Evolutionary conservation across 2,329 filamentous ascomycete genomes (phyloP).

Genomic region (Ascochyta pisi): DNA sequence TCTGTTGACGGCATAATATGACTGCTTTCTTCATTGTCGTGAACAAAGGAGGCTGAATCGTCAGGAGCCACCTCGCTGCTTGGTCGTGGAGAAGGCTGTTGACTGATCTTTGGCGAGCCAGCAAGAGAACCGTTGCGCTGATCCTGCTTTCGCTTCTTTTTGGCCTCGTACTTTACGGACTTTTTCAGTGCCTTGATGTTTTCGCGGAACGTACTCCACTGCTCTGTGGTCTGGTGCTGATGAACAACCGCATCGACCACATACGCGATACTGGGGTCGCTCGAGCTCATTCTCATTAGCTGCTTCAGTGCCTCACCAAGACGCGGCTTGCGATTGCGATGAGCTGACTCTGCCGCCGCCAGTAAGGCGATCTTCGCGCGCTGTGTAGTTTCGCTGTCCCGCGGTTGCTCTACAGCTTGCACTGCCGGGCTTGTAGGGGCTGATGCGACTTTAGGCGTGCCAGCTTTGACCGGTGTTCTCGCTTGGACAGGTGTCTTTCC

Average conservation of each 20-base stretch:
- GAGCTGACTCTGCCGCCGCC: slow-evolving; percentile 52
- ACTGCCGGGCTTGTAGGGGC: slow-evolving; percentile 28
- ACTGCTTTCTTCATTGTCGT: slow-evolving; percentile 28
- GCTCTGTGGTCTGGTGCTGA: slow-evolving; percentile 48
- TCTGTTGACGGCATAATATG: slow-evolving; percentile 3
- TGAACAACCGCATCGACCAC: slow-evolving; percentile 54
- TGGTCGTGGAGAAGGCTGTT: slow-evolving; percentile 31
- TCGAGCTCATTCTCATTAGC: slow-evolving; percentile 52
- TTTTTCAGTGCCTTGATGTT: slow-evolving; percentile 55
- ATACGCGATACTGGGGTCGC: slow-evolving; percentile 45
- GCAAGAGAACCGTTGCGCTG: slow-evolving; percentile 23
- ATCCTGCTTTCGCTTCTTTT: slow-evolving; percentile 29
- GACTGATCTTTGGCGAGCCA: slow-evolving; percentile 23
- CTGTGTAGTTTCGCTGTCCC: slow-evolving; percentile 27
- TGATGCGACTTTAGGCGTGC: slow-evolving; percentile 26
- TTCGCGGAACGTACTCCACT: slow-evolving; percentile 51
- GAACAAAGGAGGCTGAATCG: slow-evolving; percentile 30
- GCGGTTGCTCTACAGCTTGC: slow-evolving; percentile 18
- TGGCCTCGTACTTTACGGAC: slow-evolving; percentile 41
- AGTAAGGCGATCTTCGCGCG: slow-evolving; percentile 49
- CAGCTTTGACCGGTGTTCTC: slow-evolving; percentile 40
- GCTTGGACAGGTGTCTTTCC: slow-evolving; percentile 40
- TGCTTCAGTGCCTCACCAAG: slow-evolving; percentile 50
- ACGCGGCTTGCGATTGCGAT: slow-evolving; percentile 39
- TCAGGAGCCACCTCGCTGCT: slow-evolving; percentile 35